Conservation (phyloP, 345 rosid species). For the Turritis glabra region DNA sequence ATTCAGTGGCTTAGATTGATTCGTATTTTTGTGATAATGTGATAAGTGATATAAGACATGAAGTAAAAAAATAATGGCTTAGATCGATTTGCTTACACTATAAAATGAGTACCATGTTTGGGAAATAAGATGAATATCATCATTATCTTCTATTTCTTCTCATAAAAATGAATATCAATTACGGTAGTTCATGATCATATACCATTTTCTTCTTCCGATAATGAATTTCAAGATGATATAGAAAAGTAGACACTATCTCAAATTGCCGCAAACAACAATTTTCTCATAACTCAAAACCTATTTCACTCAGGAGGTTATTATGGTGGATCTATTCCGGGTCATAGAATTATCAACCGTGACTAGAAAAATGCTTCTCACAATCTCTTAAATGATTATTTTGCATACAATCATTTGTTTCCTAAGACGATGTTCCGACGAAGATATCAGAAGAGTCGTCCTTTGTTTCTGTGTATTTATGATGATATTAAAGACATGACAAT, state of each 20-base stretch:
- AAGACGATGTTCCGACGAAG: neutral
- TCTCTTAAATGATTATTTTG: neutral
- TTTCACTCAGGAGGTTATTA: too few relatives aligned
- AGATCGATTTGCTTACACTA: too few relatives aligned
- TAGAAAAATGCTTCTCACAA: neutral
- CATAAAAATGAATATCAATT: neutral
- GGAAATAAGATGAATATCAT: too few relatives aligned
- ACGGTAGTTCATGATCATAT: too few relatives aligned
- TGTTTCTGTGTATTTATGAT: neutral
- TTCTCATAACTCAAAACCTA: neutral
- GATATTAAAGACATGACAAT: too few relatives aligned
- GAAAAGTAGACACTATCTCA: neutral
- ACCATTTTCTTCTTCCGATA: too few relatives aligned
- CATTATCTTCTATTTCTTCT: neutral
- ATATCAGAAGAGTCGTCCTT: neutral
- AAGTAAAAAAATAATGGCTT: too few relatives aligned
- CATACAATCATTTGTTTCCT: neutral
- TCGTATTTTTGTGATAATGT: too few relatives aligned
- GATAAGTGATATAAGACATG: too few relatives aligned
- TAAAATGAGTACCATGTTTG: neutral
- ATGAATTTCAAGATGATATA: too few relatives aligned
- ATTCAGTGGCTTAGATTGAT: too few relatives aligned
- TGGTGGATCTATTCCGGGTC: neutral
- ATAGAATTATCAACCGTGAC: neutral
- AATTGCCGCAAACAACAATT: neutral